Conservation (phyloP, 2,329 filamentous ascomycete species). For the Aspergillus awamori region DNA sequence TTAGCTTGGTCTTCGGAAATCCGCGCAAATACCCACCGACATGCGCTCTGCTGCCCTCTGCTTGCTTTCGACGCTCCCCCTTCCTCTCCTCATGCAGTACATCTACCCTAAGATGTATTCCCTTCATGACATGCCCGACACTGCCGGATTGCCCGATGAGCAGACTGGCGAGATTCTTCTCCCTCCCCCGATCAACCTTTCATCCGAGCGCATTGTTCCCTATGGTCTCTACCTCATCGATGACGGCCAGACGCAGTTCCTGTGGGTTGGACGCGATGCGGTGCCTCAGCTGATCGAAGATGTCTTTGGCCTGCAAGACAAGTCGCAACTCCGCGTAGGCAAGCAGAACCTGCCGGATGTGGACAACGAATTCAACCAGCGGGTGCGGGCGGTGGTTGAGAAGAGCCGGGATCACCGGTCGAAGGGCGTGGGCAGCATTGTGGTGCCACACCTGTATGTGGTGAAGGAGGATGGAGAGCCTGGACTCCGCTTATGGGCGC, state of each 20-base stretch:
- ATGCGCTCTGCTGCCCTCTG: slow-evolving; percentile 91
- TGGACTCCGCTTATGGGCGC: slow-evolving; percentile 92
- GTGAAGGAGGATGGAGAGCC: slow-evolving; percentile 96
- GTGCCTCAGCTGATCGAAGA: slow-evolving; percentile 86
- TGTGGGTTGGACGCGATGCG: slow-evolving; percentile 92
- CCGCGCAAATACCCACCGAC: slow-evolving; percentile 90
- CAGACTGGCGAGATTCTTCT: slow-evolving; percentile 87
- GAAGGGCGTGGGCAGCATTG: slow-evolving; percentile 88
- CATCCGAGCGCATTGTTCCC: slow-evolving; percentile 81
- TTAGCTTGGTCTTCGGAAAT: slow-evolving; percentile 79
- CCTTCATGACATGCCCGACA: slow-evolving; percentile 94
- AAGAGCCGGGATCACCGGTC: slow-evolving; percentile 89
- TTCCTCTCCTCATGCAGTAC: slow-evolving; percentile 89
- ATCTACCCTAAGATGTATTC: slow-evolving; percentile 86
- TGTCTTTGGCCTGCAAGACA: slow-evolving; percentile 86
- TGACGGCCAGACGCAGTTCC: slow-evolving; percentile 94
- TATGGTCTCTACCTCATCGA: slow-evolving; percentile 96
- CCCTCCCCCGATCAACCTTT: slow-evolving; percentile 81
- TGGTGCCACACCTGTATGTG: slow-evolving; percentile 89
- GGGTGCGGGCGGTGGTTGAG: slow-evolving; percentile 83
- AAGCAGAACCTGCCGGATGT: slow-evolving; percentile 85
- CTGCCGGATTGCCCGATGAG: slow-evolving; percentile 80
- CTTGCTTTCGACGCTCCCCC: slow-evolving; percentile 87
- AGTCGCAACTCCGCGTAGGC: slow-evolving; percentile 82
- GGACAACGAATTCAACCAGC: slow-evolving; percentile 95